Evolutionary conservation across 2,329 filamentous ascomycete species (phyloP), one percentile per base, ranked within the genome.

Genomic region (Aureobasidium vineae): DNA sequence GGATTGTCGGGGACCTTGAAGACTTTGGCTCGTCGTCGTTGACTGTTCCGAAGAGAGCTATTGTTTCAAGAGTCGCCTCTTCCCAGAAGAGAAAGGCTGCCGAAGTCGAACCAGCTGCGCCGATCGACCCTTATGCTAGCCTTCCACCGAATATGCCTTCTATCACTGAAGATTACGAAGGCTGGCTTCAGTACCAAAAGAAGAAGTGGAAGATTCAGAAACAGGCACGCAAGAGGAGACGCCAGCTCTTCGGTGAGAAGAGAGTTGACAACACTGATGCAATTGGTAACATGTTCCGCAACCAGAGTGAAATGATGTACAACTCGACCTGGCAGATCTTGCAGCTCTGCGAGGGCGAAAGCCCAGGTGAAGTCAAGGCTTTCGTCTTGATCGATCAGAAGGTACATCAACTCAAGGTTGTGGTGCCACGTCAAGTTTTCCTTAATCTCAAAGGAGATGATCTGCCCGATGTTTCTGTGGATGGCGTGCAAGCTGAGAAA

Each of bases 181-280:
- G 86, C 0, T 99, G 96, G 82, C 77, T 99, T 63, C 85, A 90
- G 73, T 98, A 98, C 73, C 95, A 99, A 76, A 99, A 99, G 78
- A 87, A 93, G 79, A 99, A 99, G 78, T 99, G 95, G 95, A 97
- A 94, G 80, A 89, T 98, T 43, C 95, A 99, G 76, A 96, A 92
- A 74, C 90, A 96, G 75, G 92, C 94, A 40, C 87, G 95, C 26
- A 84, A 89, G 68, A 88, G 94, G 50, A 85, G 96, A 70, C 86
- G 94, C 57, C 95, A 99, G 75, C 82, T 99, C 0, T 99, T 99
- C 73, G 95, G 95, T 68, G 94, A 99, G 73, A 88, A 90, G 66
- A 85, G 88, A 13, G 82, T 82, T 57, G 81, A 85, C 71, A 80
- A 83, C 16, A 82, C 83, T 2, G 86, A 89, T 74, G 83, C 83